Evolutionary conservation across 257 asterid genomes (phyloP), one percentile per base, ranked within the genome.

Genomic region (Penstemon davidsonii): DNA sequence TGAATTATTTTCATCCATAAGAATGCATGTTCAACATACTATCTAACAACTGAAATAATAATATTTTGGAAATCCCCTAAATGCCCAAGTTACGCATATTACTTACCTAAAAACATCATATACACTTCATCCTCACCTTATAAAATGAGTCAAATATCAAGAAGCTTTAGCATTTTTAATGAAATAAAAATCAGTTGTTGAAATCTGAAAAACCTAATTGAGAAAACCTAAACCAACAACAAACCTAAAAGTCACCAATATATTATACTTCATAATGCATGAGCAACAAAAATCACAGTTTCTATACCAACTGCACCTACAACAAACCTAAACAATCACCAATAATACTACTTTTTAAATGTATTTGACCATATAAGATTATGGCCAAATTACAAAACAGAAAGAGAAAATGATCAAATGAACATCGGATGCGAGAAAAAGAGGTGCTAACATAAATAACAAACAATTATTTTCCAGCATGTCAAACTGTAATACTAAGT

Each of bases 91-190:
- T 58, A 62, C 12, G 49, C 60, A 55, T 38, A 68, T 62, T 49
- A 46, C 72, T 42, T 25, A 45, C 33, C 68, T 67, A 61, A 33
- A 36, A 33, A 69, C 41, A 57, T 40, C 40, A 64, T 12, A 10
- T 50, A 36, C 55, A 64, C 46, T 52, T 10, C 42, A 40, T 63
- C 62, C 15, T 53, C 46, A 13, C 62, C 70, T 7, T 43, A 57
- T 64, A 54, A 43, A 72, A 43, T 69, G 67, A 69, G 36, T 56
- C 51, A 56, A 25, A 51, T 52, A 46, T 50, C 56, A 60, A n/a
- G 66, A 69, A 25, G 4, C 11, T 13, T 63, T 38, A 55, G 40
- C 39, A 10, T 51, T 66, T 70, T 67, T 4, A 1, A 68, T 62
- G 13, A 42, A 47, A 46, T 7, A 46, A 62, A 41, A 25, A 25